Evolutionary conservation across 169 alveolate species (phyloP).

Genomic region (Theileria sp.): DNA sequence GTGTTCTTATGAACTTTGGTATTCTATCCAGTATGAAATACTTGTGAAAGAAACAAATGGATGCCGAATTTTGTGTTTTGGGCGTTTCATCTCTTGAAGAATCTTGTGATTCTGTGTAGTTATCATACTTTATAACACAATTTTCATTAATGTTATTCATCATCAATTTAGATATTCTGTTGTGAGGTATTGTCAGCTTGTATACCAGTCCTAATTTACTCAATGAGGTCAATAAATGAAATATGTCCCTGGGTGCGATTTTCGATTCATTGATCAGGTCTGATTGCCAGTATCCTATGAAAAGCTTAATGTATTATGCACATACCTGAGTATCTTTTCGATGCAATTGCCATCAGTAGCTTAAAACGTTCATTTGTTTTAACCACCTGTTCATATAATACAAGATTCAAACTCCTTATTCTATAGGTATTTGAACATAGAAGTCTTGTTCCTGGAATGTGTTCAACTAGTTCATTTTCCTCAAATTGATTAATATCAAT

Average conservation of each 20-base stretch:
- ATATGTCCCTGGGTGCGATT: slow-evolving; percentile 48
- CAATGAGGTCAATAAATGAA: slow-evolving; percentile 24
- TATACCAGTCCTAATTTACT: slow-evolving; percentile 23
- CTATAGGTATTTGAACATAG: slow-evolving; percentile 36
- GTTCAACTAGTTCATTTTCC: not conserved
- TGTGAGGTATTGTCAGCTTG: slow-evolving; percentile 44
- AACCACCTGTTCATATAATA: slow-evolving; percentile 26
- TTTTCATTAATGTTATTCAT: slow-evolving; percentile 5
- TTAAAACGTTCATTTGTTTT: slow-evolving; percentile 45
- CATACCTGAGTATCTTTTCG: slow-evolving; percentile 49
- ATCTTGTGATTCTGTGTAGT: not conserved
- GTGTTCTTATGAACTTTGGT: slow-evolving; percentile 35
- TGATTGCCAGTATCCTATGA: slow-evolving; percentile 62
- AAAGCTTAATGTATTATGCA: not conserved
- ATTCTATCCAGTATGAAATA: slow-evolving; percentile 47
- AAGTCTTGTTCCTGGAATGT: slow-evolving; percentile 16
- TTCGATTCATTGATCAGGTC: slow-evolving; percentile 34
- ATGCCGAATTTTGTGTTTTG: slow-evolving; percentile 21
- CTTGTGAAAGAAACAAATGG: slow-evolving; percentile 44
- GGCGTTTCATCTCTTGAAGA: not conserved
- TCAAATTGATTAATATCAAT: not conserved
- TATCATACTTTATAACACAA: not conserved
- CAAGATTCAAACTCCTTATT: slow-evolving; percentile 32
- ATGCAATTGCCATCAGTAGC: slow-evolving; percentile 47
- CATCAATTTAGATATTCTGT: slow-evolving; percentile 36